Percentiles rank a stretch among this genome's conserved stretches.
Conservation (phyloP, 345 rosid species). For the Citrus trifoliata region DNA sequence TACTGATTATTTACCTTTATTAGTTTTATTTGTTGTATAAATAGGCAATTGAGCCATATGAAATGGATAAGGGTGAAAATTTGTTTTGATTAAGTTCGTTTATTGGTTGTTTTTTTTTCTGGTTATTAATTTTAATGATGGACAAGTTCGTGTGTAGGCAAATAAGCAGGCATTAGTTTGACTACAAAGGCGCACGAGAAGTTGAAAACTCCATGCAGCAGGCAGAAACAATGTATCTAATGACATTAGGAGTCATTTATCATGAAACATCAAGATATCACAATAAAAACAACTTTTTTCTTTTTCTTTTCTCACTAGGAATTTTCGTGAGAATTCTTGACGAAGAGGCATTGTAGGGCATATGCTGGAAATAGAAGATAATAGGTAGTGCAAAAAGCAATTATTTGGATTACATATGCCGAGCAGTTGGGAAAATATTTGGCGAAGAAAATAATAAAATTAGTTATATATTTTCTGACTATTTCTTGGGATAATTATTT, state of each 20-base stretch:
- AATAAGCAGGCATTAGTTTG: constrained; percentile 9
- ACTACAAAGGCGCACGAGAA: constrained; percentile 1
- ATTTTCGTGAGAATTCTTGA: background rate
- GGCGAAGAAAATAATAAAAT: background rate
- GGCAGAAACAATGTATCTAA: constrained; percentile 9
- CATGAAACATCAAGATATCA: background rate
- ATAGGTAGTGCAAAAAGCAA: background rate
- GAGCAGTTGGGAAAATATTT: background rate
- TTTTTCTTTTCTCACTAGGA: background rate
- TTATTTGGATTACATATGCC: background rate
- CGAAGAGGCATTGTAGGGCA: background rate
- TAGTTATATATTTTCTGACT: background rate
- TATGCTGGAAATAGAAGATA: background rate
- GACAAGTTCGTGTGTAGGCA: background rate
- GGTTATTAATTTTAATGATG: background rate
- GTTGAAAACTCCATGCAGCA: background rate
- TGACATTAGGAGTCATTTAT: background rate
- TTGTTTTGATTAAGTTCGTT: background rate
- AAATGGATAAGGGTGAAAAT: no score
- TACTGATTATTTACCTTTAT: no score
- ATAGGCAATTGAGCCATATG: no score
- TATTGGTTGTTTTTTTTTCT: no score
- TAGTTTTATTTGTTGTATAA: background rate
- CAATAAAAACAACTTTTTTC: background rate
- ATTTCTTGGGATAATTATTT: background rate